These are phyloP conservation scores for Metroxylon sagu DNA, from an alignment of 176 grass and related monocot species.

Conservation along the genomic window DNA sequence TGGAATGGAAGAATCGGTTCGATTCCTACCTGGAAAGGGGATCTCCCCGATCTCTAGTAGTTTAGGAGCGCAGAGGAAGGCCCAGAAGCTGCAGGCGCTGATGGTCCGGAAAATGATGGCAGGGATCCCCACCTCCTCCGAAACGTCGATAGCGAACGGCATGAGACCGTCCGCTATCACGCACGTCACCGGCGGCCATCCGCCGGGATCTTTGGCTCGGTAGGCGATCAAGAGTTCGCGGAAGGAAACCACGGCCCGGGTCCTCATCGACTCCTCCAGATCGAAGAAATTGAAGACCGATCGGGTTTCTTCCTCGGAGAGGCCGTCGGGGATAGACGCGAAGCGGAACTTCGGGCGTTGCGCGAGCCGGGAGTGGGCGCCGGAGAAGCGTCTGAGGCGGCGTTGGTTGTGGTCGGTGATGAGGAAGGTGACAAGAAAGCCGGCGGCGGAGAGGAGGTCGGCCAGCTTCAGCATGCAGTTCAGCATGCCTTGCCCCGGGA, in stretches of 20 bases:
- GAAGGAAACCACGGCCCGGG: neutral
- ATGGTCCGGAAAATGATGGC: conserved; percentile 32
- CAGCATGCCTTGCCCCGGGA: conserved; percentile 41
- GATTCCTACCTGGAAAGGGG: conserved; percentile 7
- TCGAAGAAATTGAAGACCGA: conserved; percentile 8
- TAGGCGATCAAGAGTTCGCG: conserved; percentile 19
- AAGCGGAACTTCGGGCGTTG: conserved; percentile 28
- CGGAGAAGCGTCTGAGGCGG: conserved; percentile 7
- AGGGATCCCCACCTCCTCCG: conserved; percentile 40
- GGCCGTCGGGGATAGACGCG: conserved; percentile 39
- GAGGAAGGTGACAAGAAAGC: conserved; percentile 44
- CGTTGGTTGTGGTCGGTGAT: conserved; percentile 34
- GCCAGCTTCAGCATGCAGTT: conserved; percentile 51
- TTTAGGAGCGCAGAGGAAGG: conserved; percentile 21
- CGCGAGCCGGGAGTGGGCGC: neutral
- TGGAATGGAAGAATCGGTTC: too few species aligned
- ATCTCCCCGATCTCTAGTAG: neutral
- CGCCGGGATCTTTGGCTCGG: neutral
- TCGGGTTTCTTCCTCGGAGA: conserved; percentile 37
- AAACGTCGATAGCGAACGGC: conserved; percentile 11
- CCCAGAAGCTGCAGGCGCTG: conserved; percentile 23
- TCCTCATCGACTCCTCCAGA: conserved; percentile 10
- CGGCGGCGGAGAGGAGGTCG: conserved; percentile 29
- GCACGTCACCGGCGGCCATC: conserved; percentile 34
- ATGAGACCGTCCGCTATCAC: conserved; percentile 32